These are phyloP conservation scores for Chalciporus sp. DNA, from an alignment of 1,284 basidiomycete species.

Conservation along the genomic window DNA sequence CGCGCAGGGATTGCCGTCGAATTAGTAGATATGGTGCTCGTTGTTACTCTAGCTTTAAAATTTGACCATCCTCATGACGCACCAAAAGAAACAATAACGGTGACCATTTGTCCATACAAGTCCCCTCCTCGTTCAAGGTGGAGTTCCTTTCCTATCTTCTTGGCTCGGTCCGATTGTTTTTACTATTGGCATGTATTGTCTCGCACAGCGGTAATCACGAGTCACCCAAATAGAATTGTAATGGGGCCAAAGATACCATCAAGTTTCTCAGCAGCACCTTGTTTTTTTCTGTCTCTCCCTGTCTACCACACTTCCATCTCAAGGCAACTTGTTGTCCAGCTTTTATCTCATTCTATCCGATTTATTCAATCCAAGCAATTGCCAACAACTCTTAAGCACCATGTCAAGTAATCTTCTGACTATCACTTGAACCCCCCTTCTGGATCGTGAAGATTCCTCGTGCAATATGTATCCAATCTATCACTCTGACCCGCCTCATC, in stretches of 20 bases:
- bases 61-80: not conserved
- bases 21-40: too few species aligned
- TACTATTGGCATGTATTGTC: not conserved
- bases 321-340: not conserved
- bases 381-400: constrained; percentile 11
- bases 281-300: constrained; percentile 6
- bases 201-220: too few species aligned
- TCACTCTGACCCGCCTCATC: not conserved
- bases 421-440: too few species aligned
- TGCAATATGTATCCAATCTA: constrained; percentile 11
- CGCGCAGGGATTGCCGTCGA: too few species aligned
- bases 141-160: too few species aligned
- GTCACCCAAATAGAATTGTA: not conserved
- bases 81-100: constrained; percentile 12
- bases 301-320: constrained; percentile 5
- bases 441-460: not conserved
- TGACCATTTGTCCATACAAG: too few species aligned
- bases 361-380: not conserved
- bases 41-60: too few species aligned
- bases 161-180: not conserved
- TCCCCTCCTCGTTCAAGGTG: too few species aligned
- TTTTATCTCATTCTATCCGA: constrained; percentile 5
- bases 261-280: not conserved
- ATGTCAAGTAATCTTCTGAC: too few species aligned
- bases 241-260: not conserved